A percentile compares a stretch with the other conserved stretches of the same genome.
These are phyloP conservation scores for Sarocladium strictum DNA, from an alignment of 2,329 filamentous ascomycete genomes.

Conservation along the genomic window DNA sequence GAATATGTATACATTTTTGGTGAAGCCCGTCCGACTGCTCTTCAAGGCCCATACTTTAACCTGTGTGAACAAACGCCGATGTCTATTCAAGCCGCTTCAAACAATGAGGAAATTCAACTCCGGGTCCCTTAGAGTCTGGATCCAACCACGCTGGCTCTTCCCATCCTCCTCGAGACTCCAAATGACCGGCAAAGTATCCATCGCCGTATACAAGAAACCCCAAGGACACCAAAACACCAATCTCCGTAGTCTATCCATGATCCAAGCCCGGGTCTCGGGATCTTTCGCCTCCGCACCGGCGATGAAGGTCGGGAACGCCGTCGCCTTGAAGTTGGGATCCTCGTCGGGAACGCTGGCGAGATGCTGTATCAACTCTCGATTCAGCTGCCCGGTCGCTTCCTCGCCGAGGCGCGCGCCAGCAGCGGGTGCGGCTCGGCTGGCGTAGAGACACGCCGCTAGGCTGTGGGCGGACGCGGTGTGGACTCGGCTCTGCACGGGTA, in stretches of 20 bases:
- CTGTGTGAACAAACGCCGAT: neutral
- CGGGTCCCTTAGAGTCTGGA: constrained; percentile 35
- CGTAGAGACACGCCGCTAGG: constrained; percentile 38
- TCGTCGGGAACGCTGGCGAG: constrained; percentile 40
- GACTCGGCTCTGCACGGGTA: constrained; percentile 29
- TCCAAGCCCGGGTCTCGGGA: constrained; percentile 37
- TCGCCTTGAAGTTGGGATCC: constrained; percentile 49
- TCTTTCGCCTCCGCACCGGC: constrained; percentile 46
- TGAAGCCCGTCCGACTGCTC: no score
- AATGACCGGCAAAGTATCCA: constrained; percentile 37
- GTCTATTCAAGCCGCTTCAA: constrained; percentile 16
- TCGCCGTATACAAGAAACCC: constrained; percentile 42
- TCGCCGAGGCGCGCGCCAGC: neutral
- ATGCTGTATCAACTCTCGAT: constrained; percentile 39
- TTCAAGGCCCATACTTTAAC: no score
- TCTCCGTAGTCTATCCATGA: constrained; percentile 36
- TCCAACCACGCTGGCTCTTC: constrained; percentile 28
- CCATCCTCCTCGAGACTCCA: constrained; percentile 31
- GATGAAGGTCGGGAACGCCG: constrained; percentile 51
- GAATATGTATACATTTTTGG: no score
- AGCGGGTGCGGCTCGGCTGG: neutral
- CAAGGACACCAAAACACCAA: constrained; percentile 37
- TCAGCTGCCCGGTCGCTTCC: constrained; percentile 21
- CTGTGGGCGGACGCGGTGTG: constrained; percentile 37
- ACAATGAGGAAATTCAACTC: constrained; percentile 38